Percentiles rank a stretch among this genome's conserved stretches.
These are phyloP conservation scores for Dictyostelium capitatum DNA, from an alignment of 78 protist species.

Conservation along the genomic window DNA sequence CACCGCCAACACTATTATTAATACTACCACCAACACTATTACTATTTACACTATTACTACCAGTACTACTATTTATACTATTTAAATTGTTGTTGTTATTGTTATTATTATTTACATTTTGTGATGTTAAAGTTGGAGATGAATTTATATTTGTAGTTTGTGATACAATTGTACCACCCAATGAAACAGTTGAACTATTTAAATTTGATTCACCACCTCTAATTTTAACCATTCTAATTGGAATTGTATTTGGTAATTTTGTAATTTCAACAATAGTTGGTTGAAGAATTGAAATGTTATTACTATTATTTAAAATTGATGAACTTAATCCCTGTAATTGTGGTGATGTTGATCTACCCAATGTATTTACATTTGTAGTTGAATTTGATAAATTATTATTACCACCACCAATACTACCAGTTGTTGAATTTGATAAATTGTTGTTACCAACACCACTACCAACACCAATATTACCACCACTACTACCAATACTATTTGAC, in stretches of 20 bases:
- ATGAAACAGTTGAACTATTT: neutral
- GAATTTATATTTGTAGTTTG: neutral
- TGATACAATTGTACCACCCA: neutral
- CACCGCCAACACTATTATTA: neutral
- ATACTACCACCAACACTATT: neutral
- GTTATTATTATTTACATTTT: neutral
- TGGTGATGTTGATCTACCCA: constrained; percentile 17
- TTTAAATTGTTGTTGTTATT: neutral
- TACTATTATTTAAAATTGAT: neutral
- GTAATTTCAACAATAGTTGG: constrained; percentile 11
- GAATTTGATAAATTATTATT: neutral
- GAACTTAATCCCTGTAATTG: neutral
- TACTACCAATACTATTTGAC: neutral
- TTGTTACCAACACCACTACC: neutral
- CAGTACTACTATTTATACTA: neutral
- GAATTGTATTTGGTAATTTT: constrained; percentile 8
- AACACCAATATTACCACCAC: neutral
- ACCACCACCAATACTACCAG: neutral
- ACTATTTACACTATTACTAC: neutral
- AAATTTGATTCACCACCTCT: constrained; percentile 1
- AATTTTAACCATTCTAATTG: constrained; percentile 12
- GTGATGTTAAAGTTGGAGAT: neutral
- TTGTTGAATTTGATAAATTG: neutral
- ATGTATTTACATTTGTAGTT: constrained; percentile 10
- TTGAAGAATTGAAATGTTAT: neutral